Evolutionary conservation across 176 grass and related monocot genomes (phyloP).

Genomic region (Zea luxurians): DNA sequence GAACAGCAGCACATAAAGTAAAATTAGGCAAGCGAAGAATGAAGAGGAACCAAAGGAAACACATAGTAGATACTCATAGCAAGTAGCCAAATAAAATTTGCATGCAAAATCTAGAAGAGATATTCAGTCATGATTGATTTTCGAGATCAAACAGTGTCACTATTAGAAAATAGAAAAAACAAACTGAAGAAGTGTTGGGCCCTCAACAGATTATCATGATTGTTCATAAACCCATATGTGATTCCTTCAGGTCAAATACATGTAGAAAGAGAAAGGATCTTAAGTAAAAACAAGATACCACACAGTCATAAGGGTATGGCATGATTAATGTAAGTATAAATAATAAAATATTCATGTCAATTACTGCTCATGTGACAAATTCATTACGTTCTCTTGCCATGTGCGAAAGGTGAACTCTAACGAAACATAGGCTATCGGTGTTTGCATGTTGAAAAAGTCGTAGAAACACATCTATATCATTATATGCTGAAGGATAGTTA

Average conservation of each 20-base stretch:
- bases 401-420: conserved; percentile 16
- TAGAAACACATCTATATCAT: conserved; percentile 13
- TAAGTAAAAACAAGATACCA: conserved; percentile 25
- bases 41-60: conserved; percentile 1
- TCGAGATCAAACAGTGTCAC: neutral
- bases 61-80: neutral
- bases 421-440: conserved; percentile 20
- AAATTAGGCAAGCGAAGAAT: conserved; percentile 21
- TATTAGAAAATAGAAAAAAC: conserved; percentile 3
- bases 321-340: conserved; percentile 21
- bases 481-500: conserved; percentile 20
- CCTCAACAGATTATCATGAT: conserved; percentile 16
- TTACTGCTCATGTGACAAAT: conserved; percentile 16
- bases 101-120: conserved; percentile 1
- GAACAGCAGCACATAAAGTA: conserved; percentile 32
- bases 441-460: neutral
- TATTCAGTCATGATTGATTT: neutral
- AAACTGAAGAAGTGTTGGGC: conserved; percentile 6
- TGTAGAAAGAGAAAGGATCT: conserved; percentile 31
- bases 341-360: conserved; percentile 9
- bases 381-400: conserved; percentile 7
- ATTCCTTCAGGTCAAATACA: conserved; percentile 18
- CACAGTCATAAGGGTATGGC: conserved; percentile 2
- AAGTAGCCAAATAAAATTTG: conserved; percentile 15
- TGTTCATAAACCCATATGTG: neutral